A percentile compares a stretch with the other conserved stretches of the same genome.
These are phyloP conservation scores for Endocalyx cinctus DNA, from an alignment of 2,329 filamentous ascomycete genomes.

Conservation along the genomic window DNA sequence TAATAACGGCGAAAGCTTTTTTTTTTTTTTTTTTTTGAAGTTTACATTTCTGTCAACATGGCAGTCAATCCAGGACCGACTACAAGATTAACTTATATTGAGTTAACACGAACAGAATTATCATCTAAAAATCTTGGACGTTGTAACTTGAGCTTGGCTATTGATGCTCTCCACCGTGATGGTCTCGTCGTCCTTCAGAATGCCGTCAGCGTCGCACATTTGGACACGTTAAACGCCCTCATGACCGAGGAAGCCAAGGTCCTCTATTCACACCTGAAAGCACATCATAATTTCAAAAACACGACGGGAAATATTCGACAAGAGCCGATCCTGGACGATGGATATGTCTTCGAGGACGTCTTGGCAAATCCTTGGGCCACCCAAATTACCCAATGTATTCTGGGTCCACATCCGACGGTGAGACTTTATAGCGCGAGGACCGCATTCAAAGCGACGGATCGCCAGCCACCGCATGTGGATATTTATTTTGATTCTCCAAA, in stretches of 20 bases:
- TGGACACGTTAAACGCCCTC: slow-evolving; percentile 27
- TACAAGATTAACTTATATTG: background rate
- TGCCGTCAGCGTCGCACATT: slow-evolving; percentile 28
- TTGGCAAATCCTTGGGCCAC: slow-evolving; percentile 29
- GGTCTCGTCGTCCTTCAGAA: slow-evolving; percentile 32
- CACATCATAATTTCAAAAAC: slow-evolving; percentile 18
- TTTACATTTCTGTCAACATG: too few species aligned
- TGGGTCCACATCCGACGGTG: slow-evolving; percentile 31
- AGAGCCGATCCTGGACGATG: slow-evolving; percentile 13
- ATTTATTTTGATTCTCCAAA: slow-evolving; percentile 41
- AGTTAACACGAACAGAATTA: slow-evolving; percentile 18
- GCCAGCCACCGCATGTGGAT: slow-evolving; percentile 38
- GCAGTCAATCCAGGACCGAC: background rate
- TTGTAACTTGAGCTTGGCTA: slow-evolving; percentile 26
- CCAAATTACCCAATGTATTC: slow-evolving; percentile 29
- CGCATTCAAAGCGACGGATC: slow-evolving; percentile 29
- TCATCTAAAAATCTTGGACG: slow-evolving; percentile 14
- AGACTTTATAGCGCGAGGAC: slow-evolving; percentile 36
- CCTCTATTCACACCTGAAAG: slow-evolving; percentile 12
- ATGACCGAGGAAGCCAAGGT: slow-evolving; percentile 32
- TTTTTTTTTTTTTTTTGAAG: too few species aligned
- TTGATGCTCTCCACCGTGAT: slow-evolving; percentile 32
- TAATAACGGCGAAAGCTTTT: too few species aligned
- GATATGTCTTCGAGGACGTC: slow-evolving; percentile 15
- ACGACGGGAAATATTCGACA: slow-evolving; percentile 18